Evolutionary conservation across 331 rosid species (phyloP).

Genomic region (Spiraea crenata): DNA sequence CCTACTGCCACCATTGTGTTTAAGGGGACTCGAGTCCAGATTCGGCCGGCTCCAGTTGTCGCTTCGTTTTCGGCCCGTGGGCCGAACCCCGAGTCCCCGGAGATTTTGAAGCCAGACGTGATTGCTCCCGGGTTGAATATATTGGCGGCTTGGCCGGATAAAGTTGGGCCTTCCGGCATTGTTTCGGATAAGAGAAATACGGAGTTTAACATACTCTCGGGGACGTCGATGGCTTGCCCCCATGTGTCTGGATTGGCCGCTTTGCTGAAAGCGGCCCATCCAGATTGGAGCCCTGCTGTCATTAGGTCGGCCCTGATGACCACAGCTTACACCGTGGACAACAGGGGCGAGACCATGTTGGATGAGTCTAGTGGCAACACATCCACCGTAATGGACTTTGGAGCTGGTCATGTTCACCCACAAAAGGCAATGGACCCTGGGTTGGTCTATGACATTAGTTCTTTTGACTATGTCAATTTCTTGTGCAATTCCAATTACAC

Average conservation of each 20-base stretch:
- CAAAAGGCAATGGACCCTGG: conserved; percentile 90
- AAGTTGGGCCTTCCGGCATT: conserved; percentile 77
- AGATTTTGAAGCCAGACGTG: conserved; percentile 84
- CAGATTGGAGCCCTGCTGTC: conserved; percentile 91
- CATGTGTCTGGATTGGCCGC: conserved; percentile 95
- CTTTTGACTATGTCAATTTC: conserved; percentile 78
- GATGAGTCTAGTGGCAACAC: conserved; percentile 90
- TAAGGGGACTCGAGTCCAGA: conserved; percentile 73
- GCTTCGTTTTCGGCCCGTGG: conserved; percentile 98
- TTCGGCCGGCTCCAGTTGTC: conserved; percentile 88
- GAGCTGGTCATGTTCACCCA: conserved; percentile 93
- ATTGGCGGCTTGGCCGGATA: conserved; percentile 97
- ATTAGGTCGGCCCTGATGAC: conserved; percentile 92
- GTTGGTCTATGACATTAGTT: conserved; percentile 57
- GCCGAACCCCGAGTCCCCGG: conserved; percentile 87
- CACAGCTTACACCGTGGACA: conserved; percentile 78
- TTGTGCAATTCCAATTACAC: conserved; percentile 89
- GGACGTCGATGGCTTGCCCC: conserved; percentile 99
- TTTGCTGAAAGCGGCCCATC: conserved; percentile 87
- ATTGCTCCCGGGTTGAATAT: conserved; percentile 93
- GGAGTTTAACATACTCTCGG: conserved; percentile 84
- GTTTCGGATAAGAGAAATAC: conserved; percentile 65
- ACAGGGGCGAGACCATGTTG: conserved; percentile 58
- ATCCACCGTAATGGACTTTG: conserved; percentile 71
- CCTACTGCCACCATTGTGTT: conserved; percentile 66